Evolutionary conservation across 495 filamentous ascomycete genomes (phyloP), one percentile per base, ranked within the genome.

Genomic region (Xylaria telfairii): DNA sequence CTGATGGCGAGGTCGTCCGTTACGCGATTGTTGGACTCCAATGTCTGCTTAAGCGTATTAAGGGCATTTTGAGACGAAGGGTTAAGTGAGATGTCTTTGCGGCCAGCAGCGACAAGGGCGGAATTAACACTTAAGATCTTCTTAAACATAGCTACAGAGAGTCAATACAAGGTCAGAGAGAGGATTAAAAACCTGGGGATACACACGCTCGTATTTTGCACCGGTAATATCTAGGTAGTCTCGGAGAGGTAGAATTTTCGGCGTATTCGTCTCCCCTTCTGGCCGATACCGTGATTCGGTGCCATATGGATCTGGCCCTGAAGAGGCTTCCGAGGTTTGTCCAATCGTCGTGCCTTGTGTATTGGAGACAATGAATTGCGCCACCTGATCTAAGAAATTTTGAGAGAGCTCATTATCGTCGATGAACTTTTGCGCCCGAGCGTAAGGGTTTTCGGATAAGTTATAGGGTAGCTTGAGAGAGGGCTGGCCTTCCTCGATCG

Each of bases 381-480:
- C 94, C 37, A 98, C 94, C 76, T 95, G 92, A 71, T 98, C 96
- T 19, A 98, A 84, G 75, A 98, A 98, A 5, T 87, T 89, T 70
- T 97, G 91, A 24, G 96, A 92, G 0, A 98, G 88, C 74, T 97
- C 92, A 71, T 99, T 98, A 73, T 95, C 91, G 68, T 89, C 86
- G 34, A 98, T 92, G 76, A 98, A 99, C 77, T 92, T 97, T 28
- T 90, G 92, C 0, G 96, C 96, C 12, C 92, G 91, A 69, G 97
- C 92, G 78, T 96, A 98, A 3, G 94, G 94, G 77, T 98, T 98
- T 77, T 98, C 91, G 6, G 91, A 92, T 47, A 92, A 85, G 77
- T 99, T 98, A 78, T 93, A 98, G 1, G 96, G 95, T 39, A 99
- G 85, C 76, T 98, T 98, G 41, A 98, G 86, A 3, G 96, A 89